Percentiles rank a stretch among this genome's conserved stretches.
Evolutionary conservation across 768 basidiomycete genomes (phyloP).

Genomic region (Boletus reticuloceps): DNA sequence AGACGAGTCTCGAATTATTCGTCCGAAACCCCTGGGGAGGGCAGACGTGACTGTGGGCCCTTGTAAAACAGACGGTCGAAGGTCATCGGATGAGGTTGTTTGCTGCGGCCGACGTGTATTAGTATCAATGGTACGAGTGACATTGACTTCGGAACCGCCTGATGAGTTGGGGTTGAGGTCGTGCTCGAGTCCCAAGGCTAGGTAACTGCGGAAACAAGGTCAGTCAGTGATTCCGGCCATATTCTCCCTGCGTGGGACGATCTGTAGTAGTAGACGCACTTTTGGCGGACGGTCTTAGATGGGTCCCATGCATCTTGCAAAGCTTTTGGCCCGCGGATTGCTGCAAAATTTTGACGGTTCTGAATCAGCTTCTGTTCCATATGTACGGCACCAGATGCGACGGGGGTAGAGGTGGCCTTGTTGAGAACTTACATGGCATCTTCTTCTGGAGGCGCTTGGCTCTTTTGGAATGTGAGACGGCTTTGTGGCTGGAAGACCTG

Average conservation of each 20-base stretch:
- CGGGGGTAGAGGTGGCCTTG: not conserved
- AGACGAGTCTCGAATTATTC: conserved; percentile 75
- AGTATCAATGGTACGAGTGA: not conserved
- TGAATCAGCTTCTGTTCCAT: conserved; percentile 3
- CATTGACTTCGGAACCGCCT: conserved; percentile 61
- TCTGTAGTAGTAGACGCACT: conserved; percentile 51
- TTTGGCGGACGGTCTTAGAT: conserved; percentile 85
- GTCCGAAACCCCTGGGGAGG: conserved; percentile 68
- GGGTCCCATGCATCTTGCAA: conserved; percentile 88
- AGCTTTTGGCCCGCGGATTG: conserved; percentile 76
- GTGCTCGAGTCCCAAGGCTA: conserved; percentile 69
- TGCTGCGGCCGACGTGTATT: not conserved
- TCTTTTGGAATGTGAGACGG: conserved; percentile 70
- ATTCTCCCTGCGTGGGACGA: not conserved
- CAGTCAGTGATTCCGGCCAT: not conserved
- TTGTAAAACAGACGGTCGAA: conserved; percentile 1
- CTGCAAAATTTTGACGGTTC: conserved; percentile 34
- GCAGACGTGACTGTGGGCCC: conserved; percentile 19
- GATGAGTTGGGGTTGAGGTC: conserved; percentile 64
- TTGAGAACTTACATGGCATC: conserved; percentile 57
- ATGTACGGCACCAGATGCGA: not conserved
- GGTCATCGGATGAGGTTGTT: not conserved
- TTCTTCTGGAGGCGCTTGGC: conserved; percentile 78
- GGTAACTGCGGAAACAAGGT: conserved; percentile 51
- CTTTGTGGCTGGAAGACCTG: conserved; percentile 70